Conservation (phyloP, 345 rosid species). For the Populus simonii region DNA sequence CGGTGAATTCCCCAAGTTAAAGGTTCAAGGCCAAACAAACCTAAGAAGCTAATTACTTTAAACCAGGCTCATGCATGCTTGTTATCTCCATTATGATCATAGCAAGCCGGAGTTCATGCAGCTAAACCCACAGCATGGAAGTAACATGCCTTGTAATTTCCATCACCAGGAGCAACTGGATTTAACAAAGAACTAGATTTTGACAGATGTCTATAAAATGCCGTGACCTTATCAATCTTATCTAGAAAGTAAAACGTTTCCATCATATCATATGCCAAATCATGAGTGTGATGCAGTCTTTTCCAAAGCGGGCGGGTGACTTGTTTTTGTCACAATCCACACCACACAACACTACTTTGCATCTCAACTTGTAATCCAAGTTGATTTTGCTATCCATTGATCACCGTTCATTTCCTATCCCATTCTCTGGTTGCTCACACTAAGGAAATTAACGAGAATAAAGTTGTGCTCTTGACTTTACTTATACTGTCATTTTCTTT, state of each 20-base stretch:
- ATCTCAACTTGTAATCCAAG: background rate
- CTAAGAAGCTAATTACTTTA: too few relatives aligned
- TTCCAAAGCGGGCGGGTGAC: conserved; percentile 8
- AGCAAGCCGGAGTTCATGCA: too few relatives aligned
- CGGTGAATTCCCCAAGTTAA: background rate
- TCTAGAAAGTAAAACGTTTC: background rate
- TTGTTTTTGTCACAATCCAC: conserved; percentile 13
- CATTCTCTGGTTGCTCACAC: too few relatives aligned
- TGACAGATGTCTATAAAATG: background rate
- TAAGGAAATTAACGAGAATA: too few relatives aligned
- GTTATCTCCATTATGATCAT: background rate
- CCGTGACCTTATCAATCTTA: background rate
- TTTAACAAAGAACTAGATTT: background rate
- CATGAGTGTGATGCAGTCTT: conserved; percentile 1
- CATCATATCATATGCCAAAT: conserved; percentile 3
- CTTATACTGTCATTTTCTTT: too few relatives aligned
- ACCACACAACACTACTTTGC: background rate
- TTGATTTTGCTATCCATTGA: conserved; percentile 1
- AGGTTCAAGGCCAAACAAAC: background rate
- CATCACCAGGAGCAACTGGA: background rate
- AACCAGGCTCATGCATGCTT: background rate
- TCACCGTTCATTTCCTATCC: conserved; percentile 4
- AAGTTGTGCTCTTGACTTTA: too few relatives aligned
- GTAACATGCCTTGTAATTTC: too few relatives aligned
- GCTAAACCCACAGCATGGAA: too few relatives aligned